Base-by-base conservation (phyloP, 1,139 yeast genomes). In the Magnusiomyces magnusii region DNA sequence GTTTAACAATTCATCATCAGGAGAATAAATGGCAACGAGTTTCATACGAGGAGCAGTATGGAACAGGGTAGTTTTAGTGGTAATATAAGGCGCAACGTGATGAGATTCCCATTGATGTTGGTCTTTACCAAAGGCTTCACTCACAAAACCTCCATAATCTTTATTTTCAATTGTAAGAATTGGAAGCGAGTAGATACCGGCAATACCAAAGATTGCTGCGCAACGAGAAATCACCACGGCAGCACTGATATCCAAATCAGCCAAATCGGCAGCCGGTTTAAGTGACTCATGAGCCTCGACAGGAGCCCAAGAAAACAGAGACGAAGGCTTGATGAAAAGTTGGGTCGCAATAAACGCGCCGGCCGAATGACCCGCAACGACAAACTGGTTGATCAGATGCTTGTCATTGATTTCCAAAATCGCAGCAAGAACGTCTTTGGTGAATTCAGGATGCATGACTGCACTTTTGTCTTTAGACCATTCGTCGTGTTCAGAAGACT, bases 281-380 rank as follows among this genome's bases (percentile, higher is more conserved):
- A 31, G 13, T 9, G 36, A 9, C 13, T 13, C 36, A 13, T 31
- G 21, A 19, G 21, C 10, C 21, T 41, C 47, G 7, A 5, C 5
- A 17, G 47, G 47, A 10, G 21, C 47, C 47, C 47, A 41, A 5
- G 47, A 41, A 59, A 50, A 34, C 41, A 50, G 25, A 31, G 36
- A 13, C 7, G 34, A 25, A 19, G 44, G 47, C 9, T 42, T 59
- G 25, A 65, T 61, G 25, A 84, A 64, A 5, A 83, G 66, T 68
- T 88, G 95, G 39, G 86, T 73, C 1, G 81, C 76, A 54, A 90
- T 69, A 2, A 88, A 84, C 0, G 93, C 90, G 0, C 97, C 96
- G 1, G 86, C 95, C 0, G 95, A 87, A 71, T 90, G 96, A 0
- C 96, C 96, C 3, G 82, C 76, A 5, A 84, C 61, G 60, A 75